These are phyloP conservation scores for Cymbopogon flexuosus DNA, from an alignment of 202 grass and related monocot genomes.

Conservation along the genomic window DNA sequence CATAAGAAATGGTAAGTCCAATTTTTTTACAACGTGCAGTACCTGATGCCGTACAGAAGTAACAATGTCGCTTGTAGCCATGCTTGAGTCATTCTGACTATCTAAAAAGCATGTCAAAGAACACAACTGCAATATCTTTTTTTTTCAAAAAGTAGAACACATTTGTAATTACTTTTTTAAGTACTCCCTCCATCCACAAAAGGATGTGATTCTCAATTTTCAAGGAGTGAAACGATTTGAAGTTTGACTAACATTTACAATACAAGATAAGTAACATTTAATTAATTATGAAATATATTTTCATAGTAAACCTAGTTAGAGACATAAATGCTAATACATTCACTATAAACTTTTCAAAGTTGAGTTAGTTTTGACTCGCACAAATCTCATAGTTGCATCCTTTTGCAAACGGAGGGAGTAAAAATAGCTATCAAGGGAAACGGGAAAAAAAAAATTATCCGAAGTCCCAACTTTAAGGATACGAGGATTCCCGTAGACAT, in stretches of 20 bases:
- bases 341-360: not conserved
- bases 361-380: not conserved
- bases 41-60: conserved; percentile 69
- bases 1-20: not conserved
- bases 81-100: conserved; percentile 49
- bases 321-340: not conserved
- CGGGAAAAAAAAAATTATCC: not conserved
- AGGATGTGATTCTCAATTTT: not conserved
- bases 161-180: too few relatives aligned
- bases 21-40: not conserved
- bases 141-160: too few relatives aligned
- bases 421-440: not conserved
- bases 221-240: not conserved
- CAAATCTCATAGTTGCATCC: not conserved
- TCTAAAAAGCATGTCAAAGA: conserved; percentile 55
- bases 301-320: not conserved
- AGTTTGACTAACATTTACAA: not conserved
- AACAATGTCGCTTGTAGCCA: too few relatives aligned
- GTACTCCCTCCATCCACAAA: not conserved
- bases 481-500: conserved; percentile 94
- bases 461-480: conserved; percentile 41
- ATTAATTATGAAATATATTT: not conserved
- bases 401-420: not conserved
- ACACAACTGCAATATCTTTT: conserved; percentile 5
- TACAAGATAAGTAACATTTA: not conserved